Evolutionary conservation across 78 protist genomes (phyloP), one percentile per base, ranked within the genome.

Genomic region (Speleostelium caveatum): DNA sequence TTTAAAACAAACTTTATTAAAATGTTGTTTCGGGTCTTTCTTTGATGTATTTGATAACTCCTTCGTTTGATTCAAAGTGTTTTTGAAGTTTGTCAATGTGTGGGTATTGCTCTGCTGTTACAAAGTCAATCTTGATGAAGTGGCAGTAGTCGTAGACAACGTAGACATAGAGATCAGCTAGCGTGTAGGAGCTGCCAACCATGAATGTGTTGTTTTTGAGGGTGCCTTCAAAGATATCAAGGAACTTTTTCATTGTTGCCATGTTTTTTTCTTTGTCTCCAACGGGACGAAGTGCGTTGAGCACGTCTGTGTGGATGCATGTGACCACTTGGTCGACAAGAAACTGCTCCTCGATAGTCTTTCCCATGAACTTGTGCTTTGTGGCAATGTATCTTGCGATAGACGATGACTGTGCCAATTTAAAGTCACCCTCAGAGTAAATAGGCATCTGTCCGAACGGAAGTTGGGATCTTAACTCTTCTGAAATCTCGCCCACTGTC

Each of bases 371-470:
- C 12, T 53, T 36, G 19, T 77, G 19, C 12, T 77, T 45, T 26
- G 62, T 53, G 33, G 87, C 87, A n/a, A 77, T 28, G 24, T 77
- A 77, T 33, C 75, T 24, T 30, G 66, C 61, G 14, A 77, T 77
- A 38, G 75, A 39, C 28, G 8, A 16, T 0, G 75, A 51, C 53
- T 77, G 87, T 0, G 61, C 73, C 24, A 77, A 53, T 32, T 28
- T 8, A 10, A 77, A 35, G 5, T 65, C 73, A 53, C 59, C 75
- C n/a, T 66, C 87, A n/a, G 33, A 24, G 33, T 30, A 73, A n/a
- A 73, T 0, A 30, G 89, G 89, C 3, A 80, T 14, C 58, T 80
- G 89, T 39, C 73, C 75, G 21, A 39, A 80, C 17, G 89, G 59
- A 8, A 67, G 30, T 17, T 30, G 65, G 17, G 24, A 21, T 35